phyloP scores from a whole-genome alignment of 2,329 filamentous ascomycete genomes.

The Coniella vitis region DNA sequence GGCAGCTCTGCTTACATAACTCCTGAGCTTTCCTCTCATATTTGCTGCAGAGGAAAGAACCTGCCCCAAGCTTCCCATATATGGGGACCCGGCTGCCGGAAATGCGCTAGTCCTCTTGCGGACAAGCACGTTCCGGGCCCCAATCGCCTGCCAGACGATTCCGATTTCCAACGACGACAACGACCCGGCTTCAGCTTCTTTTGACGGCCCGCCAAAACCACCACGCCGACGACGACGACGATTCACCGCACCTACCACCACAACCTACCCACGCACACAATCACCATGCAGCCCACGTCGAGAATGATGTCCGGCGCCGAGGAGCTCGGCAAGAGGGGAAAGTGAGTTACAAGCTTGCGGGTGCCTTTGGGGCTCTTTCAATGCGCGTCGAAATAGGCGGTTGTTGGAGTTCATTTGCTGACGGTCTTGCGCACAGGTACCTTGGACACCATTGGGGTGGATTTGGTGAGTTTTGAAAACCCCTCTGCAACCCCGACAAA shows the following conservation, averaged over 20 bases:
- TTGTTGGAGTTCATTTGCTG: constrained; percentile 9
- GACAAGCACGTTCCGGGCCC: constrained; percentile 1
- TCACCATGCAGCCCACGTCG: constrained; percentile 42
- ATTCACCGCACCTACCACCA: constrained; percentile 24
- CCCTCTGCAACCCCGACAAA: background rate
- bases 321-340: constrained; percentile 36
- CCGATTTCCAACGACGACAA: constrained; percentile 19
- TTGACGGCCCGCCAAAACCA: constrained; percentile 5
- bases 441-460: constrained; percentile 66
- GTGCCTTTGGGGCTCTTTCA: background rate
- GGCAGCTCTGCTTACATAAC: background rate
- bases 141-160: constrained; percentile 13
- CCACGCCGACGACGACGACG: constrained; percentile 14
- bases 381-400: constrained; percentile 16
- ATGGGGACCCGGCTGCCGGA: too few relatives aligned
- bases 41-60: background rate
- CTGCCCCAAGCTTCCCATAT: constrained; percentile 4
- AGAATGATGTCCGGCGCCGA: constrained; percentile 32
- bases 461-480: constrained; percentile 56
- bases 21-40: too few relatives aligned
- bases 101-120: background rate
- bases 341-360: constrained; percentile 30
- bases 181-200: constrained; percentile 14
- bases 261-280: constrained; percentile 20
- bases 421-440: constrained; percentile 47